A percentile compares a stretch with the other conserved stretches of the same genome.
These are phyloP conservation scores for Auriscalpium vulgare DNA, from an alignment of 768 basidiomycete species.

Conservation along the genomic window DNA sequence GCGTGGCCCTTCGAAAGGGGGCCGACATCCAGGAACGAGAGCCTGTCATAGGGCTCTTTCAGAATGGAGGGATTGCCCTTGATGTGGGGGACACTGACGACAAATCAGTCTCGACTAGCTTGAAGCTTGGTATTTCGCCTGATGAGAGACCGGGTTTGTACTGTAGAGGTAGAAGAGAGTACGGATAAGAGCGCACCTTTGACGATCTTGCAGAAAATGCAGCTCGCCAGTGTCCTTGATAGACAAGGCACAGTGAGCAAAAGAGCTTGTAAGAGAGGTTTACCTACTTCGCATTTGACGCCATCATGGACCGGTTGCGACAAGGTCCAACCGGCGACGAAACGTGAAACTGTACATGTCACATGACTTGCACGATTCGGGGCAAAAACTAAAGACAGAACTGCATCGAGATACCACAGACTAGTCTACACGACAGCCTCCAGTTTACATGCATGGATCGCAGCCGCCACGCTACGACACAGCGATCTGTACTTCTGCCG, in stretches of 20 bases:
- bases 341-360: too few relatives aligned
- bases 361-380: too few relatives aligned
- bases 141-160: neutral
- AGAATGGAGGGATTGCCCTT: neutral
- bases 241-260: neutral
- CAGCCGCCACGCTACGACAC: too few relatives aligned
- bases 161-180: neutral
- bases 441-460: too few relatives aligned
- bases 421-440: too few relatives aligned
- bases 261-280: neutral
- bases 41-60: conserved; percentile 32
- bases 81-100: conserved; percentile 38
- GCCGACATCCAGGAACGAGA: conserved; percentile 88
- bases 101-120: conserved; percentile 68
- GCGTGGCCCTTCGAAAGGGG: conserved; percentile 89
- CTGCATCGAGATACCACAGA: too few relatives aligned
- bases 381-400: too few relatives aligned
- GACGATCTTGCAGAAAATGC: conserved; percentile 95
- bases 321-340: too few relatives aligned
- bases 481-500: too few relatives aligned
- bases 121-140: conserved; percentile 89
- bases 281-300: conserved; percentile 6
- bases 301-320: neutral
- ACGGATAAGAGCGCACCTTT: conserved; percentile 45
- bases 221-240: conserved; percentile 47